These are phyloP conservation scores for Diplodia corticola DNA, from an alignment of 2,329 filamentous ascomycete genomes.

Conservation along the genomic window DNA sequence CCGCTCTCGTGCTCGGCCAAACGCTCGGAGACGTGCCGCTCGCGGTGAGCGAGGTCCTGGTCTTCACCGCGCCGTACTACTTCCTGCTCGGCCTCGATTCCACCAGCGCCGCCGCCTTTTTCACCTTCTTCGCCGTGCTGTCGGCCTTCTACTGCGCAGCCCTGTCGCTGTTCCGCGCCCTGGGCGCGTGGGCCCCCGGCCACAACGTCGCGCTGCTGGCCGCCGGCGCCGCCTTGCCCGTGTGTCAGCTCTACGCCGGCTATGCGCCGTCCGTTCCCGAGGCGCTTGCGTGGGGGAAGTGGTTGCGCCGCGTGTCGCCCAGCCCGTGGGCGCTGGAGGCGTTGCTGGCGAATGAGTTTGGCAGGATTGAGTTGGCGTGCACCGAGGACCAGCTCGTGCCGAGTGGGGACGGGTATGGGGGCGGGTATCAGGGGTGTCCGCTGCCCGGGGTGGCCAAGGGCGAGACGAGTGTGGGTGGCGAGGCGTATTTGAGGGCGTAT, in stretches of 20 bases:
- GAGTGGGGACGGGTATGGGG: slow-evolving; percentile 45
- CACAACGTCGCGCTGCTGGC: slow-evolving; percentile 40
- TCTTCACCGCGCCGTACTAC: slow-evolving; percentile 65
- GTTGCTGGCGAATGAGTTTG: slow-evolving; percentile 70
- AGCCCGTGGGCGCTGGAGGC: slow-evolving; percentile 70
- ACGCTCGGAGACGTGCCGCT: slow-evolving; percentile 60
- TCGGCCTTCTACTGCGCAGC: slow-evolving; percentile 52
- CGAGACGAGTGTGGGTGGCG: slow-evolving; percentile 53
- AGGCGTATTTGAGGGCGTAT: slow-evolving; percentile 55
- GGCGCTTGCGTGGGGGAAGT: slow-evolving; percentile 43
- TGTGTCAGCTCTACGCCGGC: slow-evolving; percentile 41
- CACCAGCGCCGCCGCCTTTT: slow-evolving; percentile 60
- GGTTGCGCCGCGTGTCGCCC: slow-evolving; percentile 51
- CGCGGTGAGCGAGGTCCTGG: slow-evolving; percentile 57
- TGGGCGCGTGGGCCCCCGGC: slow-evolving; percentile 37
- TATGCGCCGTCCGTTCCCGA: slow-evolving; percentile 40
- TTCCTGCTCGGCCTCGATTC: slow-evolving; percentile 61
- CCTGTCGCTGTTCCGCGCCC: slow-evolving; percentile 43
- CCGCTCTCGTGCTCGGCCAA: slow-evolving; percentile 60
- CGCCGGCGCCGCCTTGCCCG: slow-evolving; percentile 43
- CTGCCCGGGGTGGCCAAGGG: slow-evolving; percentile 59
- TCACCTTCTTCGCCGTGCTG: slow-evolving; percentile 64
- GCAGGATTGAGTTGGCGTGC: slow-evolving; percentile 57
- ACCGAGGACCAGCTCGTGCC: slow-evolving; percentile 58
- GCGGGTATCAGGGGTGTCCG: slow-evolving; percentile 58